Base-by-base conservation (phyloP, 371 early-diverging fungal genomes). In the Rhizomucor miehei region DNA sequence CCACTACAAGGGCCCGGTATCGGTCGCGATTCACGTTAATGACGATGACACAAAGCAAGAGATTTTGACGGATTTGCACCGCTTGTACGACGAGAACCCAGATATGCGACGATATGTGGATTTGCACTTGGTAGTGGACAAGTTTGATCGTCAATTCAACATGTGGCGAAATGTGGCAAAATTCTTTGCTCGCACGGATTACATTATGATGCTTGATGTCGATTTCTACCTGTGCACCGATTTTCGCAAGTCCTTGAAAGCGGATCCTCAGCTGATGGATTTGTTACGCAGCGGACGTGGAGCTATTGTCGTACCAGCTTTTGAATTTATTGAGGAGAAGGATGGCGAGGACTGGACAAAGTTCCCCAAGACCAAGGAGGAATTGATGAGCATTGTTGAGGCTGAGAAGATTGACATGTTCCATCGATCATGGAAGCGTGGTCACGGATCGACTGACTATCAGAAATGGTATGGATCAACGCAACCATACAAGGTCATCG, bases 81-180 rank as follows among this genome's bases (percentile, higher is more conserved):
- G 66, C 29, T 59, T 84, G 19, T 77, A 75, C 46, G 67, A 73
- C 3, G 65, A 63, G 1, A 77, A 82, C 29, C 75, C 78, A 3
- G 62, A 80, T 47, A 65, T 84, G 71, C 60, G 67, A n/a, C 49
- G 73, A 38, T 81, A 69, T 48, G 80, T 82, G 2, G 85, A 84
- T 59, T 48, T 81, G 34, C 85, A 84, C 56, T 61, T 84, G 35
- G 77, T 84, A 3, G 71, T 82, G 1, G 85, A 84, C 54, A 69
- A 73, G 35, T 83, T 77, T 52, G 80, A 80, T 48, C 67, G 81
- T 41, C 81, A 83, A 54, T 82, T 84, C 66, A 84, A 84, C 50
- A 77, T 81, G 80, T 84, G 85, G 85, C 68, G 85, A 23, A 84
- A 84, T 34, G 79, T 83, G 0, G 85, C 85, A 47, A 79, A 82